Base-by-base conservation (phyloP, 2,329 filamentous ascomycete genomes). In the Cladosporium sp. region DNA sequence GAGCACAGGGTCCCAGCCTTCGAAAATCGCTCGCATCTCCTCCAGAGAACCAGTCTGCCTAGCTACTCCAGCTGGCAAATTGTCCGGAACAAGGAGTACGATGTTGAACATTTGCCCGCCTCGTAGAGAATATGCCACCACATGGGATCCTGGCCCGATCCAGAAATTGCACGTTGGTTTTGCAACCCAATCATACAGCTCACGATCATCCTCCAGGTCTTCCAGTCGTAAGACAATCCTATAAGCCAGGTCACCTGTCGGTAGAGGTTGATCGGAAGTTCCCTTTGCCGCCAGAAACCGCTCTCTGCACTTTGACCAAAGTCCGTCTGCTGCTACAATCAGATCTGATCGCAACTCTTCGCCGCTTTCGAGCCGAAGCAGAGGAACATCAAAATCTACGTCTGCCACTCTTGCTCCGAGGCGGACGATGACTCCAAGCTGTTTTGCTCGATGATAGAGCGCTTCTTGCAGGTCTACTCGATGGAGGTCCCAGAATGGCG, bases 241-340 rank as follows among this genome's bases (percentile, higher is more conserved):
- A 65, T 87, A 89, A 1, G 85, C 86, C 14, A 88, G 69, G 67
- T 89, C 86, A 0, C 85, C 86, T 0, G 85, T 88, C 0, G 83
- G 80, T 7, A 80, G 68, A 0, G 85, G 83, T 5, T 74, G 71
- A 37, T 82, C 80, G 28, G 63, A 62, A 40, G 63, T 63, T 5
- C 68, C 70, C 3, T 75, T 72, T 0, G 67, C 72, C 0, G 76
- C 77, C 0, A 83, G 69, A 15, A 82, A 79, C 3, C 73, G 72
- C 52, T 79, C 76, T 0, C 85, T 77, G 45, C 80, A 84, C 12
- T 75, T 74, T 1, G 84, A 87, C 83, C 84, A 87, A 0, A 88
- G 71, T 0, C 86, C 86, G 62, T 89, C 87, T 0, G 85, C 84
- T 0, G 79, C 85, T 1, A 89, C 76, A 5, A 89, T 73, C 6